These are phyloP conservation scores for Mollisia scopiformis DNA, from an alignment of 2,329 filamentous ascomycete genomes.

Conservation along the genomic window DNA sequence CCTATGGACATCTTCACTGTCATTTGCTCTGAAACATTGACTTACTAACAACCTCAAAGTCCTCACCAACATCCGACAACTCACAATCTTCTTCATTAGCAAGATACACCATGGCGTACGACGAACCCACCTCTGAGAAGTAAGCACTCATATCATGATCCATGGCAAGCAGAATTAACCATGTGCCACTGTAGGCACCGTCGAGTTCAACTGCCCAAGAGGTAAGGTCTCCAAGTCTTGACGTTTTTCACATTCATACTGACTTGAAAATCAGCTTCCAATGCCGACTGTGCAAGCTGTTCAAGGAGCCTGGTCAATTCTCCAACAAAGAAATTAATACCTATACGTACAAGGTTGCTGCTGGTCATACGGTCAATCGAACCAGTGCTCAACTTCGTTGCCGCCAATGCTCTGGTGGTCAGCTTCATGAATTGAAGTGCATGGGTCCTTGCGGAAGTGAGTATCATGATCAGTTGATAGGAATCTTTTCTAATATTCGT, in stretches of 20 bases:
- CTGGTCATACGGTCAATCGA: slow-evolving; percentile 18
- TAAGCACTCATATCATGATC: neutral
- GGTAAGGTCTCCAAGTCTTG: neutral
- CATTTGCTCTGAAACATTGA: no score
- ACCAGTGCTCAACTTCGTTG: slow-evolving; percentile 40
- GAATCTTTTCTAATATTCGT: slow-evolving; percentile 14
- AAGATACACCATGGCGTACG: neutral
- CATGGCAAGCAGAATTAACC: neutral
- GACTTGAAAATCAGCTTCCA: slow-evolving; percentile 44
- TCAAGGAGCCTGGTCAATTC: slow-evolving; percentile 40
- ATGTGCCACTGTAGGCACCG: neutral
- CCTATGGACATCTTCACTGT: no score
- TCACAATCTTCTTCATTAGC: neutral
- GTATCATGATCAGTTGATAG: slow-evolving; percentile 48
- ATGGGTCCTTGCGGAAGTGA: slow-evolving; percentile 43
- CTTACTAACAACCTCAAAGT: neutral
- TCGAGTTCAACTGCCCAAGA: neutral
- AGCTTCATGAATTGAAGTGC: slow-evolving; percentile 50
- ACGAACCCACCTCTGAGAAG: neutral
- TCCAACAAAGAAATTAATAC: slow-evolving; percentile 52
- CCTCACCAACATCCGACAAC: neutral
- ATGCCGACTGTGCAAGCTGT: slow-evolving; percentile 49
- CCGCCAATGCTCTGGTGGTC: slow-evolving; percentile 45
- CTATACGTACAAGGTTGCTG: slow-evolving; percentile 25
- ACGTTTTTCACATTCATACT: slow-evolving; percentile 3